Evolutionary conservation across 306 rosid species (phyloP).

Genomic region (Bauhinia variegata): DNA sequence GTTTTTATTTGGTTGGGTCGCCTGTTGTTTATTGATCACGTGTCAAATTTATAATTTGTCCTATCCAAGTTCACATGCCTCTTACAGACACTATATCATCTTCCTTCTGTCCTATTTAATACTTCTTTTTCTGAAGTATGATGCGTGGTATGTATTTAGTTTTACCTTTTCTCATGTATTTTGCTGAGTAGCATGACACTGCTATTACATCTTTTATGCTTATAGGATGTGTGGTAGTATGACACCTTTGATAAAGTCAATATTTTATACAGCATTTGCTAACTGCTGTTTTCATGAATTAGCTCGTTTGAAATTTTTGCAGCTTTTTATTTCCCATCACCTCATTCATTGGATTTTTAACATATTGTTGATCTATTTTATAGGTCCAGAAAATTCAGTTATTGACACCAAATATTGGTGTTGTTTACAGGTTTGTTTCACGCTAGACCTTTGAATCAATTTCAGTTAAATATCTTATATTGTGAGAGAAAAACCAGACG

Average conservation of each 20-base stretch:
- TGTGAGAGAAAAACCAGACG: background rate
- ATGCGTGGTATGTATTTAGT: background rate
- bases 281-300: background rate
- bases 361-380: slow-evolving; percentile 6
- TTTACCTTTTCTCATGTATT: background rate
- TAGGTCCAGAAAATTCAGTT: slow-evolving; percentile 89
- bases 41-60: background rate
- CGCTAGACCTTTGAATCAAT: slow-evolving; percentile 27
- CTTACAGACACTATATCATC: background rate
- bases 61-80: background rate
- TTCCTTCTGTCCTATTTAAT: background rate
- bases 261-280: slow-evolving; percentile 1
- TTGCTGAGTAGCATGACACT: slow-evolving; percentile 14
- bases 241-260: background rate
- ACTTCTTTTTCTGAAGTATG: background rate
- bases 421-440: slow-evolving; percentile 81
- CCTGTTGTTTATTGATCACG: slow-evolving; percentile 1
- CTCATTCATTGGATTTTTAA: slow-evolving; percentile 16
- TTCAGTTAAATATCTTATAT: slow-evolving; percentile 25
- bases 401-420: slow-evolving; percentile 91
- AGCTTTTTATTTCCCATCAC: slow-evolving; percentile 5
- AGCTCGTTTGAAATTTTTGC: background rate
- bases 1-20: slow-evolving; percentile 31
- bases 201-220: background rate
- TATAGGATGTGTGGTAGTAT: background rate